Evolutionary conservation across 805 yeast species (phyloP), one percentile per base, ranked within the genome.

Genomic region (Kazachstania africana): DNA sequence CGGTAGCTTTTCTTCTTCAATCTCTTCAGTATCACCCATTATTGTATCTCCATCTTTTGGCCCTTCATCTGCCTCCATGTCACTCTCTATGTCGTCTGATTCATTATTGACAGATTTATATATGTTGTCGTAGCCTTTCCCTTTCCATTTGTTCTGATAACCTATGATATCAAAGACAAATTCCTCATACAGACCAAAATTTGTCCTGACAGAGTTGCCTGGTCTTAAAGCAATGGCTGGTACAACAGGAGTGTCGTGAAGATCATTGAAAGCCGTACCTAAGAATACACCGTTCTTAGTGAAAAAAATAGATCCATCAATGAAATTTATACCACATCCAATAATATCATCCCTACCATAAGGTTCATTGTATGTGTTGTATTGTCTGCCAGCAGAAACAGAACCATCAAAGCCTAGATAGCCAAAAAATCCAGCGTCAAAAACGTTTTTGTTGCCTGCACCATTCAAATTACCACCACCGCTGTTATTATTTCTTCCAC

Each of bases 291-390:
- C 96, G 55, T 87, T 85, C 50, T 80, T 77, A 0, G 95, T 85
- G 40, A 72, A 72, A 44, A 85, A 87, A 2, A 83, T 65, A 0
- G 74, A 57, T 26, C 71, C 66, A 25, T 69, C 70, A 12, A 68
- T 60, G 43, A 71, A 78, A 57, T 85, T 78, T 16, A 84, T 66
- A 4, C 95, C 95, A 53, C 87, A 78, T 0, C 96, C 96, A 39
- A 87, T 66, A 3, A 70, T 62, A 53, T 84, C 95, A 15, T 67
- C 67, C 22, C 57, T 48, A 0, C 75, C 70, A 50, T 68, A 76
- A 19, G 52, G 45, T 18, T 39, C 42, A 6, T 49, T 37, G 27
- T 43, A 48, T 6, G 41, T 29, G 28, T 39, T 37, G 13, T 34
- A 37, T 17, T 45, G 46, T 5, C 43, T 35, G 3, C 46, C 48